phyloP scores from a whole-genome alignment of 108 stramenopile genomes.

The Craspedostauros australis region DNA sequence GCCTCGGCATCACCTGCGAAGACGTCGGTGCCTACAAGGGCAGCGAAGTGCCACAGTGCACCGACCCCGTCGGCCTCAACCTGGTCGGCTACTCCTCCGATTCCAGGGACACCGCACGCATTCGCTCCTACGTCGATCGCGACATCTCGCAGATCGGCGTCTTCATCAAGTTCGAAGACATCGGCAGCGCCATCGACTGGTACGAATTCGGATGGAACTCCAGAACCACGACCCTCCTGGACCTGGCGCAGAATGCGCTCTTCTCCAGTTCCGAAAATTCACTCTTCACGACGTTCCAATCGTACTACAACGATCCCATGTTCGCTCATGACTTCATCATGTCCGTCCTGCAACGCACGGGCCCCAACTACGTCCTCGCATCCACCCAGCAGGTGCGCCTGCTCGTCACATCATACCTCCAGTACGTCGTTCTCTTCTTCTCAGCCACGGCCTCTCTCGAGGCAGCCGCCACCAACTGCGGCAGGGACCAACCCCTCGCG shows the following conservation, averaged over 20 bases:
- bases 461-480: constrained; percentile 18
- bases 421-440: constrained; percentile 34
- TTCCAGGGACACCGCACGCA: not conserved
- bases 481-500: constrained; percentile 3
- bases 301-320: constrained; percentile 16
- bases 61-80: constrained; percentile 3
- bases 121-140: constrained; percentile 33
- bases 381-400: constrained; percentile 20
- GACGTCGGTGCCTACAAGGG: constrained; percentile 44
- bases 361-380: constrained; percentile 13
- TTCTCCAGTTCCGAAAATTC: not conserved
- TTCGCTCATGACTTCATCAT: constrained; percentile 26
- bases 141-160: constrained; percentile 44
- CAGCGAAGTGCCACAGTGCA: constrained; percentile 26
- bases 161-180: constrained; percentile 29
- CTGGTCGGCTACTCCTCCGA: constrained; percentile 20
- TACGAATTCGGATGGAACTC: constrained; percentile 51
- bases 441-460: constrained; percentile 11
- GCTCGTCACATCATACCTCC: constrained; percentile 18
- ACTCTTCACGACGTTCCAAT: not conserved
- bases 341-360: constrained; percentile 10
- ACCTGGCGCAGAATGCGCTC: constrained; percentile 28
- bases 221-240: constrained; percentile 15
- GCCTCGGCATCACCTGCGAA: constrained; percentile 42
- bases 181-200: constrained; percentile 34